Percentiles rank a stretch among this genome's conserved stretches.
These are phyloP conservation scores for Posidonia oceanica DNA, from an alignment of 116 monocot species.

Conservation along the genomic window DNA sequence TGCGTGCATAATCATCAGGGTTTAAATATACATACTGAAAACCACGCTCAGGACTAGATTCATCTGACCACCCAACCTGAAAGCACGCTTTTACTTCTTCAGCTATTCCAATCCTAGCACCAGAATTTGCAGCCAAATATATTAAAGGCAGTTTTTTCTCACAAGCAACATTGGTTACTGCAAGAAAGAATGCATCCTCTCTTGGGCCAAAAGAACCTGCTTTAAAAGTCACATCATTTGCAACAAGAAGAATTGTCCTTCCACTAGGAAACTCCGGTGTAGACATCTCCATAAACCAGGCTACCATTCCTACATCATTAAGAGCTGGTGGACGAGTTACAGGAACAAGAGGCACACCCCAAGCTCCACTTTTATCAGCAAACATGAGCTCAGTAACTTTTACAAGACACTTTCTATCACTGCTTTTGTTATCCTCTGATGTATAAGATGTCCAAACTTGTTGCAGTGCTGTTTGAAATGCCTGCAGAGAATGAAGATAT, in stretches of 20 bases:
- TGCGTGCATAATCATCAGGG: slow-evolving; percentile 52
- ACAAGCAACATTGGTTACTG: slow-evolving; percentile 69
- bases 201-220: slow-evolving; percentile 90
- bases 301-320: slow-evolving; percentile 91
- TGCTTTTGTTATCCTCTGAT: slow-evolving; percentile 7
- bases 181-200: slow-evolving; percentile 94
- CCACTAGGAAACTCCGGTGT: slow-evolving; percentile 91
- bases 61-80: slow-evolving; percentile 86
- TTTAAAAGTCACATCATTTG: slow-evolving; percentile 90
- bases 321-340: slow-evolving; percentile 52
- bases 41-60: slow-evolving; percentile 68
- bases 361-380: slow-evolving; percentile 46
- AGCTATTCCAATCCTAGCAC: slow-evolving; percentile 85
- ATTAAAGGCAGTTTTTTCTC: slow-evolving; percentile 80
- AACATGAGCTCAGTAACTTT: slow-evolving; percentile 69
- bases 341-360: slow-evolving; percentile 63
- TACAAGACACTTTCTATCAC: slow-evolving; percentile 21
- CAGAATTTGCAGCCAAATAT: slow-evolving; percentile 91
- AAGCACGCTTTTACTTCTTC: slow-evolving; percentile 90
- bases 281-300: slow-evolving; percentile 75
- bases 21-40: slow-evolving; percentile 92
- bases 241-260: slow-evolving; percentile 70
- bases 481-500: slow-evolving; percentile 24
- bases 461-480: slow-evolving; percentile 70
- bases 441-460: slow-evolving; percentile 39